phyloP scores from a whole-genome alignment of 371 early-diverging fungal genomes.

The Apophysomyces sp. region DNA sequence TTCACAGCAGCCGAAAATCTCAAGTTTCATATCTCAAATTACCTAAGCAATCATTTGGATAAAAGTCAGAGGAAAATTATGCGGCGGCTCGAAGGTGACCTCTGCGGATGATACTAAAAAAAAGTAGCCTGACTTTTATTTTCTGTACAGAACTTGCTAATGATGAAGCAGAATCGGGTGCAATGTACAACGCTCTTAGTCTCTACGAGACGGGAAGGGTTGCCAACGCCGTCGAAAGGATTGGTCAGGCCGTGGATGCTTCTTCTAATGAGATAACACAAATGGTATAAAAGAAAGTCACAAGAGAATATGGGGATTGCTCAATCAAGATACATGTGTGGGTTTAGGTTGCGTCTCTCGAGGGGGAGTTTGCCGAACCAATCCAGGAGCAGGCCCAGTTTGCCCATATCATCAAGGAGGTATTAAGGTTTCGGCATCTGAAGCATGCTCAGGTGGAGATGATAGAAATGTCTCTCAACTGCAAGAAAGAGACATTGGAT shows the following conservation, averaged over 20 bases:
- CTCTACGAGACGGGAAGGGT: constrained; percentile 65
- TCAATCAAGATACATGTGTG: background rate
- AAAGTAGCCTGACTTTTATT: background rate
- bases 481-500: constrained; percentile 62
- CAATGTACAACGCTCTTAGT: constrained; percentile 84
- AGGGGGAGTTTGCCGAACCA: constrained; percentile 69
- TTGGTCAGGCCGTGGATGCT: constrained; percentile 81
- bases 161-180: constrained; percentile 81
- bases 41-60: constrained; percentile 56
- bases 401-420: constrained; percentile 72
- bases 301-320: no score
- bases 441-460: constrained; percentile 83
- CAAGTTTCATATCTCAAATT: constrained; percentile 60
- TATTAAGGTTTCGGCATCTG: constrained; percentile 77
- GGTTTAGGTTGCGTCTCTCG: constrained; percentile 54
- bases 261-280: constrained; percentile 63
- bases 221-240: constrained; percentile 73
- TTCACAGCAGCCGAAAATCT: constrained; percentile 69
- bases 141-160: constrained; percentile 35
- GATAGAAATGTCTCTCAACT: constrained; percentile 67
- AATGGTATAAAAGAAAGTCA: no score
- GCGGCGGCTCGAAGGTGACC: constrained; percentile 51
- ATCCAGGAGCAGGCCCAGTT: constrained; percentile 81
- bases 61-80: constrained; percentile 53
- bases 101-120: background rate